Base-by-base conservation (phyloP, 495 filamentous ascomycete genomes). In the Penicillium tannophilum region DNA sequence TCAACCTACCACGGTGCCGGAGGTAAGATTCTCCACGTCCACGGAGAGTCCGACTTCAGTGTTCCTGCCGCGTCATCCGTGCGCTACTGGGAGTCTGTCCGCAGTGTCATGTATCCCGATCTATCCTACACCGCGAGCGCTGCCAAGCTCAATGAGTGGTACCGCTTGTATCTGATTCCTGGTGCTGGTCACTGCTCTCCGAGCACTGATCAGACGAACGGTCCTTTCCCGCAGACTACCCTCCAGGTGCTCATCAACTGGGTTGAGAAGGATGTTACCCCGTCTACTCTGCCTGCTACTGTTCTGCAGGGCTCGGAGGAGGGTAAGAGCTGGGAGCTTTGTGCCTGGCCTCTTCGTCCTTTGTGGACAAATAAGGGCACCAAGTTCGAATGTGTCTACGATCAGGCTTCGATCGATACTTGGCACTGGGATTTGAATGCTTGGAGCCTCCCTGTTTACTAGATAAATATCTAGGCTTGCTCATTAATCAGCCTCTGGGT, bases 21-120 rank as follows among this genome's bases (percentile, higher is more conserved):
- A 19, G 80, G 79, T 12, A 84, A 84, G 61, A 55, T 85, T 33
- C 56, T 84, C 9, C 78, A 77, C 55, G 75, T 72, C 57, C 81
- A 85, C 55, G 82, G 82, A 30, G 80, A 83, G 62, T 68, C 77
- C 2, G 82, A 84, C 60, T 60, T 63, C 46, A 65, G 64, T 24
- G 78, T 84, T 31, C 79, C 81, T 0, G 67, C 79, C 0, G 77
- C 55, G 9, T 79, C 76, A 1, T 82, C 79, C 0, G 72, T 81
- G 8, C 73, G 72, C 24, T 84, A 79, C 54, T 72, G 73, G 53
- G 79, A 85, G 31, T 72, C 79, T 8, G 82, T 85, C 19, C 71
- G 78, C 11, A 65, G 60, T 11, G 65, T 72, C 50, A 85, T 83
- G 82, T 82, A 81, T 58, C 75, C 76, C 0, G 51, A 62, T 14